Base-by-base conservation (phyloP, 1,284 basidiomycete species). In the Taiwanofungus camphoratus region DNA sequence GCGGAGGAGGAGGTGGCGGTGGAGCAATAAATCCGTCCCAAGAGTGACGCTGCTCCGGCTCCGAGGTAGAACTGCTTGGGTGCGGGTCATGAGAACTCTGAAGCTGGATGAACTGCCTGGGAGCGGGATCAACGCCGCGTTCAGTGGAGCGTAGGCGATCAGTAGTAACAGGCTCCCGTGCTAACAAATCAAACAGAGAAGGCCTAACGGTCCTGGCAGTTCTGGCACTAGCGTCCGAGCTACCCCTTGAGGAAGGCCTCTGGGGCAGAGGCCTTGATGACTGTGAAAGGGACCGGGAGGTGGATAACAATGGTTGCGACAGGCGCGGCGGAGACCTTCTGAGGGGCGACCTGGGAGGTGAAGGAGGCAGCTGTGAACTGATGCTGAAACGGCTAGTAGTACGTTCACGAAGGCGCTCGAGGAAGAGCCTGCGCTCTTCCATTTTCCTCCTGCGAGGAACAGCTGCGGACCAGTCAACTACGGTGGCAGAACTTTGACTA, bases 1-100 rank as follows among this genome's bases (percentile, higher is more conserved):
- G 64, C 13, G 67, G 67, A 41, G 67, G 55, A 7, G 34, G 21
- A n/a, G 41, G 44, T 55, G 56, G 7, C n/a, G 12, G 11, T 23
- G 33, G 36, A 12, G n/a, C 24, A 21, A 27, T 13, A 13, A 13
- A 27, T 13, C 8, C 8, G 7, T 27, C 26, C 26, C 13, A n/a
- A n/a, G n/a, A n/a, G n/a, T n/a, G n/a, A n/a, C n/a, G 26, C 26
- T 27, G 8, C 26, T 27, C 8, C 13, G 26, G 13, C 26, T 27
- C 8, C 26, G 26, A 8, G 13, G 26, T 8, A 13, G 26, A 13
- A 13, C 8, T 27, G 8, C 13, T 7, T 27, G 26, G 26, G 8
- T 7, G 26, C 7, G 26, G 26, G 13, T 27, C 26, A 7, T 13
- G 26, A 13, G 26, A 8, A 27, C 26, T 27, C 26, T 27, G 26